phyloP scores from a whole-genome alignment of 2,329 filamentous ascomycete species.

The Grosmannia penicillata region DNA sequence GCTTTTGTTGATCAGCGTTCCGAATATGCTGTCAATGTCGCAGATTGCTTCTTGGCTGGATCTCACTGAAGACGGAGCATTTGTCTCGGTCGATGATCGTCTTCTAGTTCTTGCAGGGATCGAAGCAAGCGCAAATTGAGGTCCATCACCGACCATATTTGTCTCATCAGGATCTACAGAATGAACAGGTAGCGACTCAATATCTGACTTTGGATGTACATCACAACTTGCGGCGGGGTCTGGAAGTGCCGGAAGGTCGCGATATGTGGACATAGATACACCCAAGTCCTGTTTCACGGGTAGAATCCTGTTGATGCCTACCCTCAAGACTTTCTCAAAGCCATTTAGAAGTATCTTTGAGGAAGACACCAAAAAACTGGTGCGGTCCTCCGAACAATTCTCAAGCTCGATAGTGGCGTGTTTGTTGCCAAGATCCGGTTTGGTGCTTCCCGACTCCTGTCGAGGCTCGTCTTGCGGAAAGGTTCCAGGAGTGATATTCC shows the following conservation, averaged over 20 bases:
- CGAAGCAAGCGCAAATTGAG: too few species aligned
- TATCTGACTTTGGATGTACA: too few species aligned
- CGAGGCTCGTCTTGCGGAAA: background rate
- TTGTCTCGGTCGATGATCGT: background rate
- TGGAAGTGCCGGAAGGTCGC: too few species aligned
- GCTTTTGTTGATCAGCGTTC: conserved; percentile 3
- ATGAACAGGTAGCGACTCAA: too few species aligned
- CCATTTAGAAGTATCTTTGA: background rate
- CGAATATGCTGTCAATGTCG: conserved; percentile 8
- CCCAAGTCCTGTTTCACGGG: background rate
- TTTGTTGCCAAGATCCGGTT: background rate
- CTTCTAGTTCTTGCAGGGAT: too few species aligned
- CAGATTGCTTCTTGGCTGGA: background rate
- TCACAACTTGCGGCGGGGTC: background rate
- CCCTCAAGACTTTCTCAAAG: conserved; percentile 5
- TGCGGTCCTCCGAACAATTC: background rate
- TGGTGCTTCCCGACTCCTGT: background rate
- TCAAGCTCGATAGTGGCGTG: background rate
- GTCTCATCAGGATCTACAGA: background rate
- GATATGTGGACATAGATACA: background rate
- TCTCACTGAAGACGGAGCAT: background rate
- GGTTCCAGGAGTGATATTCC: background rate
- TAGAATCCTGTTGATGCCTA: conserved; percentile 6
- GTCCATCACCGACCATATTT: too few species aligned
- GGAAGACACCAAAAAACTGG: background rate